Evolutionary conservation across 2,329 filamentous ascomycete genomes (phyloP), one percentile per base, ranked within the genome.

Genomic region (Paecilomyces formosus): DNA sequence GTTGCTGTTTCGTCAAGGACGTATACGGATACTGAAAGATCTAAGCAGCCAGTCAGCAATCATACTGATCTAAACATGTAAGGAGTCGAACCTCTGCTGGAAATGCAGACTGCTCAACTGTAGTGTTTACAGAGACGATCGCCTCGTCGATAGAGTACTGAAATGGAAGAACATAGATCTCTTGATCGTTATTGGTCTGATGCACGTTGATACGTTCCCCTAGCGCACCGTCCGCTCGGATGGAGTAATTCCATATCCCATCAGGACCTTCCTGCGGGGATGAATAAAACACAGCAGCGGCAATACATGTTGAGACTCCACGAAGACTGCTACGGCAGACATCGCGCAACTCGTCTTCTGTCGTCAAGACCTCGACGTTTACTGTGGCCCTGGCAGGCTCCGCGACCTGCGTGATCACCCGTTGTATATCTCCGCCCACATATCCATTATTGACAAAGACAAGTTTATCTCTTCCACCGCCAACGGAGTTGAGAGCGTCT

Each of bases 211-310:
- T 85, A 57, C 81, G 83, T 7, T 74, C 71, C 21, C 87, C 86
- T 58, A 96, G 79, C 0, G 85, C 80, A 35, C 87, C 87, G 69
- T 96, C 92, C 2, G 86, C 86, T 58, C 89, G 81, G 26, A 96
- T 79, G 0, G 90, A 92, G 69, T 96, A 97, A 73, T 94, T 95
- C 92, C 92, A 96, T 52, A 83, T 73, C 1, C 82, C 82, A 6
- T 81, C 82, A 0, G 71, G 62, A 9, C 90, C 90, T 74, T 94
- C 87, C 1, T 74, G 80, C 0, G 91, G 90, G 4, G 90, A 95
- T 0, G 87, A 87, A 57, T 85, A 79, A 75, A 95, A 93, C 3
- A 88, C 84, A 1, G 88, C 82, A 8, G 88, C 90, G 18, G 84
- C 88, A 68, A 87, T 92, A 72, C 90, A 94, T 1, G 74, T 76